phyloP scores from a whole-genome alignment of 495 filamentous ascomycete genomes.

The Penicillium pulvis region DNA sequence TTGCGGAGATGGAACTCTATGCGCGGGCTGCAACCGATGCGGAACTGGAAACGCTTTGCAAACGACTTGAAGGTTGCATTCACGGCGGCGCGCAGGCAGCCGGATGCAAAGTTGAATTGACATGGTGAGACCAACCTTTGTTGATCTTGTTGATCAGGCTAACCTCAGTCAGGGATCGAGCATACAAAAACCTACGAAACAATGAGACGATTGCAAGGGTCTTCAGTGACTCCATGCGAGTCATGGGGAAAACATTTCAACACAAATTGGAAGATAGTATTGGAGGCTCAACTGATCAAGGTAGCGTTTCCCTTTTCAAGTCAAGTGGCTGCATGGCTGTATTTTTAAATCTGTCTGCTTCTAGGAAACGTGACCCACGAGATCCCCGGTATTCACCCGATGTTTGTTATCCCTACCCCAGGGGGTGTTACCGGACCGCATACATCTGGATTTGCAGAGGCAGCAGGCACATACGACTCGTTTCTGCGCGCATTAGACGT shows the following conservation, averaged over 20 bases:
- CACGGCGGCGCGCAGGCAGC: constrained; percentile 36
- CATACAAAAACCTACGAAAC: constrained; percentile 1
- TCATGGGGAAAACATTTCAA: not conserved
- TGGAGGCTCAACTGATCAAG: constrained; percentile 5
- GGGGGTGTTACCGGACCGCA: constrained; percentile 43
- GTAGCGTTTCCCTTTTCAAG: not conserved
- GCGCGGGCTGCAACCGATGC: constrained; percentile 37
- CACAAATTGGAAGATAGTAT: not conserved
- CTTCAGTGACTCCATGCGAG: not conserved
- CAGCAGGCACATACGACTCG: constrained; percentile 1
- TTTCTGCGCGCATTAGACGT: not conserved
- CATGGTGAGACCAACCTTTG: not conserved
- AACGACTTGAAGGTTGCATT: constrained; percentile 52
- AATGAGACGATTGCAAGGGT: not conserved
- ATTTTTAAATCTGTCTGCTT: not conserved
- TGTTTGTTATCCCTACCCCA: constrained; percentile 49
- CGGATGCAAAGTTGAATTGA: not conserved
- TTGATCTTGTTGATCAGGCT: not conserved
- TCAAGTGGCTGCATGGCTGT: not conserved
- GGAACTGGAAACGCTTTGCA: constrained; percentile 39
- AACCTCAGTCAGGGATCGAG: not conserved
- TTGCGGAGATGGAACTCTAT: constrained; percentile 45
- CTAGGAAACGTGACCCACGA: constrained; percentile 56
- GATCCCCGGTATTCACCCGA: constrained; percentile 55
- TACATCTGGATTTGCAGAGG: not conserved